phyloP scores from a whole-genome alignment of 2,329 filamentous ascomycete genomes.

The Aspergillus fumigatiaffinis region DNA sequence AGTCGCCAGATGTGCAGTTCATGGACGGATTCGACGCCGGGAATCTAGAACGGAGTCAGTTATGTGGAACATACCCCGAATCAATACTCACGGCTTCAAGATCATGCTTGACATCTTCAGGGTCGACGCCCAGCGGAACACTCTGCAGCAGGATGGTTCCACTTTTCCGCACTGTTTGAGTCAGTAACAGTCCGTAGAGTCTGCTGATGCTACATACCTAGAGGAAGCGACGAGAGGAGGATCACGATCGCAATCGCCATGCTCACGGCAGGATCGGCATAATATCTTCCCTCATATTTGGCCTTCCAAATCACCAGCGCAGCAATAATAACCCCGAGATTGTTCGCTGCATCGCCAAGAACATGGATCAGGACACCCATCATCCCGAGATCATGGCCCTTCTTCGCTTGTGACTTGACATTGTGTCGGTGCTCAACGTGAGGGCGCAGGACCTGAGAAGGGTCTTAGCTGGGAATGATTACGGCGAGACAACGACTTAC shows the following conservation, averaged over 20 bases:
- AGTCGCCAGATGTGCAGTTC: conserved; percentile 70
- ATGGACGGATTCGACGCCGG: conserved; percentile 61
- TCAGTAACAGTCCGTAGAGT: too few species aligned
- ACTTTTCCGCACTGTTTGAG: not conserved
- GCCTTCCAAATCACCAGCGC: conserved; percentile 65
- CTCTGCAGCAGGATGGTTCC: conserved; percentile 61
- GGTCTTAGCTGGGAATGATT: too few species aligned
- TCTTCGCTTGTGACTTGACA: not conserved
- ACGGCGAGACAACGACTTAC: not conserved
- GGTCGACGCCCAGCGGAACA: conserved; percentile 56
- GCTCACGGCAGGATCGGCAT: conserved; percentile 65
- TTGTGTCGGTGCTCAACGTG: not conserved
- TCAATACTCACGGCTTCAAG: conserved; percentile 53
- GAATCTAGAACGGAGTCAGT: conserved; percentile 43
- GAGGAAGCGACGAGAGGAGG: conserved; percentile 49
- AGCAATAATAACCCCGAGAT: conserved; percentile 66
- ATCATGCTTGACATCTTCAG: conserved; percentile 63
- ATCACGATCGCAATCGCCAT: conserved; percentile 68
- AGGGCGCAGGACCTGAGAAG: not conserved
- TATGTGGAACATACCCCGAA: conserved; percentile 5
- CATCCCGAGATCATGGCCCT: conserved; percentile 60
- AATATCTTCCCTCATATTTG: conserved; percentile 54
- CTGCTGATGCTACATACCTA: not conserved
- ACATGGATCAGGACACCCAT: conserved; percentile 68
- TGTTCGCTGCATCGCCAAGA: conserved; percentile 67